Evolutionary conservation across 257 asterid species (phyloP), one percentile per base, ranked within the genome.

Genomic region (Penstemon barbatus): DNA sequence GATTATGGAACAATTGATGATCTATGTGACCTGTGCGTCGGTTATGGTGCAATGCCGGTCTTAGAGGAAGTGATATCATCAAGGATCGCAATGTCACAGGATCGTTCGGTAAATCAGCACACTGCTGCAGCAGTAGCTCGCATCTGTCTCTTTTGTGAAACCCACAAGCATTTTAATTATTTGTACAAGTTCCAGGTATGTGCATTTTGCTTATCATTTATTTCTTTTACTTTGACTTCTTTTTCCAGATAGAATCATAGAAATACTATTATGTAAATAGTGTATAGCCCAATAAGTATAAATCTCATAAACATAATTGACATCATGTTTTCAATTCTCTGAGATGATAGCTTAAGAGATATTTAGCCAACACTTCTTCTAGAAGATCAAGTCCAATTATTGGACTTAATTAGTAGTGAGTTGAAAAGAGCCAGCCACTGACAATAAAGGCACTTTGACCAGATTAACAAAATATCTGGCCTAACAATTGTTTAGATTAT

Each of bases 1-100:
- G 97, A 93, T 73, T 93, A 90, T 66, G 99, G 99, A 69, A 87
- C 91, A 61, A 77, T 93, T 65, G 96, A 93, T 74, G 91, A 90
- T 79, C 82, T 93, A 70, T 93, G 97, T 74, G 96, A 85, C 59
- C 80, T 90, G 37, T 93, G 97, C 72, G 79, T 91, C 72, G 96
- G 89, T 63, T 87, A 88, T 75, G 96, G 95, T 69, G 88, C 96
- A 78, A 87, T 93, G 89, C 77, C 86, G 71, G 84, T 87, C 71
- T 71, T 90, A 80, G 97, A 86, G 87, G 99, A 93, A 78, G 95
- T 87, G 64, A 76, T 90, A 82, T 84, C 85, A 11, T 75, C 75
- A 44, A 85, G 96, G 85, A 81, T 81, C 39, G 80, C 88, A 11
- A 42, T 61, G 42, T 71, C 86, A 61, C 83, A 78, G 50, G 96